Evolutionary conservation across 2,329 filamentous ascomycete genomes (phyloP), one percentile per base, ranked within the genome.

Genomic region (Colletotrichum aenigma): DNA sequence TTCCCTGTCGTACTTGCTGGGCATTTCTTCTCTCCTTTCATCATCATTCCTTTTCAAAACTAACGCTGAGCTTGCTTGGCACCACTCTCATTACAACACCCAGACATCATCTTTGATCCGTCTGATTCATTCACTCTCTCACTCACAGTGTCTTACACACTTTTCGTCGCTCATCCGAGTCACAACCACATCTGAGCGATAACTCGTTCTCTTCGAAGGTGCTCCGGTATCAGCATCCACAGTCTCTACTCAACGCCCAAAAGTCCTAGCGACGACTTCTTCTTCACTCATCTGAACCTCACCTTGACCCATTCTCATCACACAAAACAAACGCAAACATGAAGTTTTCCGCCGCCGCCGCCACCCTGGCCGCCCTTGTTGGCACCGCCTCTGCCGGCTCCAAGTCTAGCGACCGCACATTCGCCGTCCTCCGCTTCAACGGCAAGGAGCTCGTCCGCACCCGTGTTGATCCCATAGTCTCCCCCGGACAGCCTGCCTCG

Each of bases 401-500:
- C 78, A 88, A 89, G 79, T 81, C 84, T 73, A 81, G 86, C 66
- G 64, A 77, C 6, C 86, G 89, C 71, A 91, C 91, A 58, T 91
- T 94, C 79, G 93, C 93, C 70, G 94, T 95, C 81, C 90, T 94
- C 82, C 92, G 90, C 80, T 95, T 95, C 88, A 91, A 91, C 81
- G 93, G 92, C 81, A 88, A 91, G 78, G 88, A 90, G 56, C 90
- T 93, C 79, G 87, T 93, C 79, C 90, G 90, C 65, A 91, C 91
- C 80, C 91, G 90, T 58, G 83, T 90, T 58, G 94, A 96, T 79
- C 94, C 94, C 71, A 92, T 96, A 77, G 87, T 95, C 76, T 88
- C 82, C 74, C 93, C 93, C 16, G 93, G 93, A 24, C 75, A 79
- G 13, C 81, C 89, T 16, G 89, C 92, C 4, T 81, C 84, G 62